These are phyloP conservation scores for Moricandia arvensis DNA, from an alignment of 345 rosid species.

Conservation along the genomic window DNA sequence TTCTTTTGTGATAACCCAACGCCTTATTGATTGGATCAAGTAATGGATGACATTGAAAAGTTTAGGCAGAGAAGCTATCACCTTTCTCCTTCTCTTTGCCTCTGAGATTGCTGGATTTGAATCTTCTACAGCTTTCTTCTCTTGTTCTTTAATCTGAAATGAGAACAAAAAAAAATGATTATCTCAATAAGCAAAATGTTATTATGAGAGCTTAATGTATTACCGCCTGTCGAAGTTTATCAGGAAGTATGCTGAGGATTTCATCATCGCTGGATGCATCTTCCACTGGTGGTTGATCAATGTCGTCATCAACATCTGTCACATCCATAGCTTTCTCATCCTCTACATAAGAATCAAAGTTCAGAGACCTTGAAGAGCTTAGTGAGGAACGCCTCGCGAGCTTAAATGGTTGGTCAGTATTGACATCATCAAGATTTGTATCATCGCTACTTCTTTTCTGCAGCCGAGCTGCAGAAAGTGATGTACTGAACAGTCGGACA, in stretches of 20 bases:
- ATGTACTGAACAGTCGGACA: conserved; percentile 43
- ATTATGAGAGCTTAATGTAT: conserved; percentile 19
- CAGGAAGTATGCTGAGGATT: conserved; percentile 53
- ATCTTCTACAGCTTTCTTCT: conserved; percentile 60
- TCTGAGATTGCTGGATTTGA: conserved; percentile 75
- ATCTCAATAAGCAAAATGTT: background rate
- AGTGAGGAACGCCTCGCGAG: conserved; percentile 50
- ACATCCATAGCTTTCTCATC: conserved; percentile 13
- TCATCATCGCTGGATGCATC: conserved; percentile 46
- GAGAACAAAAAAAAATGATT: background rate
- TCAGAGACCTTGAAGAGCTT: conserved; percentile 45
- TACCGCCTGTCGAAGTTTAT: conserved; percentile 58
- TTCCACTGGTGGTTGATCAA: conserved; percentile 14
- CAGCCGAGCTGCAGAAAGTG: conserved; percentile 37
- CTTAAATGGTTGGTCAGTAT: conserved; percentile 45
- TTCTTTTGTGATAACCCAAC: conserved; percentile 72
- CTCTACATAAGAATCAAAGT: conserved; percentile 52
- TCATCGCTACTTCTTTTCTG: conserved; percentile 51
- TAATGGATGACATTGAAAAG: conserved; percentile 67
- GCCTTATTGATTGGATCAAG: conserved; percentile 61
- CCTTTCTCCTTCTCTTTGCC: conserved; percentile 66
- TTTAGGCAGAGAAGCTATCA: conserved; percentile 71
- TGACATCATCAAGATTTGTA: conserved; percentile 51
- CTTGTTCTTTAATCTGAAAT: conserved; percentile 73
- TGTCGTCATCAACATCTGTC: conserved; percentile 32